Conservation (phyloP, 306 rosid genomes). For the Delonix regia region DNA sequence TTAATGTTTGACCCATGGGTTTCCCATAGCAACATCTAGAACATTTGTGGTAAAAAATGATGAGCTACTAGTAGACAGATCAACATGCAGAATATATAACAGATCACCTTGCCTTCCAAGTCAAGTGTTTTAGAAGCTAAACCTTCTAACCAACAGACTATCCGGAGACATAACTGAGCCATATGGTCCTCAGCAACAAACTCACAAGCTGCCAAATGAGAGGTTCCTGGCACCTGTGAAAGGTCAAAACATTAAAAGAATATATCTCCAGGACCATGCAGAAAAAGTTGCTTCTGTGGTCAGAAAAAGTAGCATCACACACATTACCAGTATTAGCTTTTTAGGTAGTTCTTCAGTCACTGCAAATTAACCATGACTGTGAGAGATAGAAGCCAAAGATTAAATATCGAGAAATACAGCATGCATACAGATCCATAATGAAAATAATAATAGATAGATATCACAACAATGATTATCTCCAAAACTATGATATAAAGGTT, state of each 20-base stretch:
- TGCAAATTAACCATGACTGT: background rate
- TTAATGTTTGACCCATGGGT: background rate
- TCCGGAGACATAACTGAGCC: constrained; percentile 84
- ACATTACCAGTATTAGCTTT: background rate
- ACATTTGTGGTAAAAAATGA: no score
- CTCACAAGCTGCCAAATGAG: constrained; percentile 89
- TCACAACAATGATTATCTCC: background rate
- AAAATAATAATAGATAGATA: background rate
- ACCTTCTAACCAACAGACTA: constrained; percentile 93
- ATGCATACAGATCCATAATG: background rate
- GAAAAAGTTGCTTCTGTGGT: background rate
- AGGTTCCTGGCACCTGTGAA: constrained; percentile 73
- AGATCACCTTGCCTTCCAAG: constrained; percentile 77
- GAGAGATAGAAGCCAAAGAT: background rate
- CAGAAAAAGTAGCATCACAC: constrained; percentile 35
- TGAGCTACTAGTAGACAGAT: constrained; percentile 9
- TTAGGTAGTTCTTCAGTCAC: background rate
- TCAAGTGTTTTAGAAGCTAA: constrained; percentile 90
- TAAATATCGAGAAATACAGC: background rate
- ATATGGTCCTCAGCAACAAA: constrained; percentile 78
- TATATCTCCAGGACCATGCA: background rate
- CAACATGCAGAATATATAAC: constrained; percentile 31
- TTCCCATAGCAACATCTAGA: no score
- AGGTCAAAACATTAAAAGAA: constrained; percentile 38
- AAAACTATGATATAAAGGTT: background rate